These are phyloP conservation scores for Capronia coronata DNA, from an alignment of 2,329 filamentous ascomycete species.

Conservation along the genomic window DNA sequence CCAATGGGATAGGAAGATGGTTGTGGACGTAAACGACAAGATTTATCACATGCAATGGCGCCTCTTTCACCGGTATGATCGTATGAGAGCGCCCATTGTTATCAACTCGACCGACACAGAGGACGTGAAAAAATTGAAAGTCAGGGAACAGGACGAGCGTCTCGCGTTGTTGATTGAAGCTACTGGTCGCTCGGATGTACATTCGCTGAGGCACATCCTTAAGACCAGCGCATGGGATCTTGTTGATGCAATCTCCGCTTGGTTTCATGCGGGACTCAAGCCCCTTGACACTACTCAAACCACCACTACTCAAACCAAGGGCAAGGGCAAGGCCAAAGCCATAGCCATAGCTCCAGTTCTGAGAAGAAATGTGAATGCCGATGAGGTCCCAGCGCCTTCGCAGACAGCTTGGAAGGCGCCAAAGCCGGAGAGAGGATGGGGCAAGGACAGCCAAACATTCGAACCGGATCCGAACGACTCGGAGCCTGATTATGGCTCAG, in stretches of 20 bases:
- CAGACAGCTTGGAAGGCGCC: not conserved
- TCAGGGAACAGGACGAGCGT: constrained; percentile 15
- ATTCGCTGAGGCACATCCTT: constrained; percentile 5
- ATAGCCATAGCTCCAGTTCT: not conserved
- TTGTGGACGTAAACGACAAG: not conserved
- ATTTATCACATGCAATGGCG: not conserved
- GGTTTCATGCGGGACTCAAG: constrained; percentile 3
- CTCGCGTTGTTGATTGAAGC: constrained; percentile 19
- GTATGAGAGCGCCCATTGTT: constrained; percentile 4
- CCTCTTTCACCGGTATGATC: constrained; percentile 2
- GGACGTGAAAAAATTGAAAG: not conserved
- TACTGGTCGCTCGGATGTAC: constrained; percentile 19
- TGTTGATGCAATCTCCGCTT: constrained; percentile 9
- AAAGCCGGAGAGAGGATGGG: not conserved
- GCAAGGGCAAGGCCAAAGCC: too few relatives aligned
- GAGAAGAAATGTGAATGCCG: not conserved
- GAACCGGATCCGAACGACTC: not conserved
- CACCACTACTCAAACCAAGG: too few relatives aligned
- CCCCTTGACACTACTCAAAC: too few relatives aligned
- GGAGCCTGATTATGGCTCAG: not conserved
- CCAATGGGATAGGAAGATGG: constrained; percentile 3
- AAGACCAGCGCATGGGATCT: constrained; percentile 12
- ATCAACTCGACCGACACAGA: not conserved
- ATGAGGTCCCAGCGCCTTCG: not conserved
- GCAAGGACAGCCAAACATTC: not conserved